Conservation (phyloP, 768 basidiomycete genomes). For the Lactarius sp. region DNA sequence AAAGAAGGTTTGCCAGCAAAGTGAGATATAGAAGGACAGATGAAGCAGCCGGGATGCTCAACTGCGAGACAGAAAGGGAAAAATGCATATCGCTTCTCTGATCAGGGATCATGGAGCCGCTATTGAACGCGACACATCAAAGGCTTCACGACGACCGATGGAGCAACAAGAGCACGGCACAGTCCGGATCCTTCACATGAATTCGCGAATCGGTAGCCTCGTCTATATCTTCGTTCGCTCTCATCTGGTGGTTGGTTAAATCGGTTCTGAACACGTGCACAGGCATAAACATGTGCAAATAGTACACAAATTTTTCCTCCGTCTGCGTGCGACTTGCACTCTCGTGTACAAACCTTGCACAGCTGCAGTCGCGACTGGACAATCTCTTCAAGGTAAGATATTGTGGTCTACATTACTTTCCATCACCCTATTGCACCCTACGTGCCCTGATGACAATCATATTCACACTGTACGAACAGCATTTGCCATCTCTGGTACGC, state of each 20-base stretch:
- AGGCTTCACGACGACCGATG: not conserved
- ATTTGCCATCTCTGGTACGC: constrained; percentile 34
- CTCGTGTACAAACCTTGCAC: not conserved
- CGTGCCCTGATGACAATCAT: constrained; percentile 48
- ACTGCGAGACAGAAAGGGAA: not conserved
- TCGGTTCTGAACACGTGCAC: not conserved
- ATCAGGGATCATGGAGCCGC: not conserved
- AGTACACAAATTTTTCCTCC: not conserved
- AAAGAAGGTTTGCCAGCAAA: not conserved
- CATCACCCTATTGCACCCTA: not conserved
- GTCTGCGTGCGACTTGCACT: not conserved
- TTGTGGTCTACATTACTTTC: not conserved
- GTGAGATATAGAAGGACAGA: not conserved
- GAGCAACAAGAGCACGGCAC: not conserved
- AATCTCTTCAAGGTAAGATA: constrained; percentile 3
- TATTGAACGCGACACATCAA: not conserved
- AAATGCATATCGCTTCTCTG: not conserved
- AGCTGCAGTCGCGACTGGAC: not conserved
- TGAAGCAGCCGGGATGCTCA: not conserved
- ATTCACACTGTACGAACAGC: constrained; percentile 77
- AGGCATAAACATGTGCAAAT: not conserved
- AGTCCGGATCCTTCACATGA: not conserved
- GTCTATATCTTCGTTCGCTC: too few relatives aligned
- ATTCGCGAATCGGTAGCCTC: not conserved
- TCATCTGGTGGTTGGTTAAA: not conserved